Conservation (phyloP, 2,329 filamentous ascomycete genomes). For the Dothidotthia symphoricarpi region DNA sequence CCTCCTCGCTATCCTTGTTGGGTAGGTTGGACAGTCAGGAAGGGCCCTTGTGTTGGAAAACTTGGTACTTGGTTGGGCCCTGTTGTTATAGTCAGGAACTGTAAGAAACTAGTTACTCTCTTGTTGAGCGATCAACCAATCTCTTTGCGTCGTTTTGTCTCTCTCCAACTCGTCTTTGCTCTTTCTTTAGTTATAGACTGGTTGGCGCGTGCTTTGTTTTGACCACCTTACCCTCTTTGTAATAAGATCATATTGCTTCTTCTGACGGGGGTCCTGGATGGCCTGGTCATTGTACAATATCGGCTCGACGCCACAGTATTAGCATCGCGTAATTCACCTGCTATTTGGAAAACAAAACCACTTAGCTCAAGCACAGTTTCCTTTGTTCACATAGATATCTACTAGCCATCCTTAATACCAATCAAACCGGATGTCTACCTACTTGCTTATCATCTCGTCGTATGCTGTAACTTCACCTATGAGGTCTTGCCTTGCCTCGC, state of each 20-base stretch:
- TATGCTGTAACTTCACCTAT: too few relatives aligned
- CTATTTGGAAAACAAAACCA: too few relatives aligned
- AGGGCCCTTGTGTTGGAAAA: conserved; percentile 7
- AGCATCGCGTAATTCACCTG: too few relatives aligned
- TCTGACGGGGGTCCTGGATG: conserved; percentile 1
- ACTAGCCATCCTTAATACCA: too few relatives aligned
- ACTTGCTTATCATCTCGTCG: too few relatives aligned
- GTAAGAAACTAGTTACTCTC: conserved; percentile 11
- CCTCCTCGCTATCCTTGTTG: conserved; percentile 16
- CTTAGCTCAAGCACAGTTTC: too few relatives aligned
- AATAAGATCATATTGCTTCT: background rate
- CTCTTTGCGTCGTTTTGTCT: conserved; percentile 11
- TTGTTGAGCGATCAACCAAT: conserved; percentile 18
- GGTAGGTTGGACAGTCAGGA: conserved; percentile 10
- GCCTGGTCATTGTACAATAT: background rate
- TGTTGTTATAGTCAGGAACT: conserved; percentile 2
- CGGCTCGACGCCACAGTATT: too few relatives aligned
- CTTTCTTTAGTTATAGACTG: conserved; percentile 4
- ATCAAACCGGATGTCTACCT: background rate
- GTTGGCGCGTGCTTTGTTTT: background rate
- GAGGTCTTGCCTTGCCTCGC: too few relatives aligned
- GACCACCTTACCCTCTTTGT: conserved; percentile 3
- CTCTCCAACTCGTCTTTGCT: conserved; percentile 1
- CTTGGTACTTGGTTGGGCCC: conserved; percentile 4
- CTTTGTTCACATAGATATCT: too few relatives aligned